A percentile compares a stretch with the other conserved stretches of the same genome.
Conservation (phyloP, 768 basidiomycete species). For the Daedaleopsis nitida region DNA sequence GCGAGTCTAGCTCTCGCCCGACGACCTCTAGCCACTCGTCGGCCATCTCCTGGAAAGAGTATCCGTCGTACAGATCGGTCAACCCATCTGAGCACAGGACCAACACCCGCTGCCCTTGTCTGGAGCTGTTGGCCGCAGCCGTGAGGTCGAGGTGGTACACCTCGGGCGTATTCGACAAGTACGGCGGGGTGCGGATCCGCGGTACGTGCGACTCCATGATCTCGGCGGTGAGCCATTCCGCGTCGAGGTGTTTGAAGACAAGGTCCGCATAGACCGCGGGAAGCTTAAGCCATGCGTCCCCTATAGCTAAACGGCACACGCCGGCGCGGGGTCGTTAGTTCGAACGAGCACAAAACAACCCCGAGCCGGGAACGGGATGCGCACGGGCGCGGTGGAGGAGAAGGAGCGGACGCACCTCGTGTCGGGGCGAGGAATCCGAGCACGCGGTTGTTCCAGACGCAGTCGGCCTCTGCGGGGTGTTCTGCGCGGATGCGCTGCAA, state of each 20-base stretch:
- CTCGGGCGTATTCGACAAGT: conserved; percentile 45
- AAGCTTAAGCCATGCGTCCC: conserved; percentile 41
- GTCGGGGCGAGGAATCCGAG: conserved; percentile 79
- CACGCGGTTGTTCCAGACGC: conserved; percentile 64
- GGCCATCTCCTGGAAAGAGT: conserved; percentile 32
- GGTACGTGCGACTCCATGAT: conserved; percentile 30
- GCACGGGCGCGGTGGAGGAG: neutral
- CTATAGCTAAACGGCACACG: conserved; percentile 30
- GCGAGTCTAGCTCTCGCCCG: conserved; percentile 29
- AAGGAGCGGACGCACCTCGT: conserved; percentile 54
- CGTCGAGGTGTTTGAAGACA: conserved; percentile 38
- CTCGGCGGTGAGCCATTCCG: conserved; percentile 37
- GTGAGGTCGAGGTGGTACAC: conserved; percentile 39
- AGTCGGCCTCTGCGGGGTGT: conserved; percentile 73
- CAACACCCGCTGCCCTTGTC: conserved; percentile 30
- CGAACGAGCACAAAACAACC: neutral
- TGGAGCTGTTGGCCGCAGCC: neutral
- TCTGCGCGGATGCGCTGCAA: conserved; percentile 61
- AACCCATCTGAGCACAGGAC: conserved; percentile 53
- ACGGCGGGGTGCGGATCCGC: conserved; percentile 48
- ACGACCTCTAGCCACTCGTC: conserved; percentile 39
- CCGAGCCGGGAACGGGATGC: neutral
- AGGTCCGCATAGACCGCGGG: conserved; percentile 34
- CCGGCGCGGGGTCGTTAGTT: conserved; percentile 1
- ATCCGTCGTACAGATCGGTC: conserved; percentile 40